Evolutionary conservation across 2,329 filamentous ascomycete genomes (phyloP), one percentile per base, ranked within the genome.

Genomic region (Nemania sp.): DNA sequence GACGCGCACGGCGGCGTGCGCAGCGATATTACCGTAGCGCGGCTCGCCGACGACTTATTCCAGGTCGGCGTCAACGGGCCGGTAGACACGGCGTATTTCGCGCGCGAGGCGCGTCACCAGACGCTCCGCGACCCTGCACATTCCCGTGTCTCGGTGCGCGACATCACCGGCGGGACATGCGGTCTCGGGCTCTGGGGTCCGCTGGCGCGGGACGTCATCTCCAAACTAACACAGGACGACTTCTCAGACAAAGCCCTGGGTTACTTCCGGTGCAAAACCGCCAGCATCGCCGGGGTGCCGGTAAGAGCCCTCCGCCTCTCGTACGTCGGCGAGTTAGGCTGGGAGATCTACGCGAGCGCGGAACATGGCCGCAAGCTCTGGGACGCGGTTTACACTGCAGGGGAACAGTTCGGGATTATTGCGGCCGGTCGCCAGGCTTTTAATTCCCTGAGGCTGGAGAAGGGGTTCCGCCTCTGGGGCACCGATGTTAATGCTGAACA

Each of bases 331-430:
- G 55, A 60, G 28, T 34, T 30, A 4, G 57, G 57, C 8, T 58
- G 57, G 57, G 57, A 60, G 42, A 51, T 58, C 14, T 54, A 60
- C 52, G 49, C 57, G 17, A 60, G 54, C 41, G 57, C 57, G 17
- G 57, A 60, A 5, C 50, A 58, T 30, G 57, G 54, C 1, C 48
- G 52, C 3, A 54, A 54, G 3, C 36, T 60, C 6, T 60, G 54
- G 54, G 54, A 60, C 23, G 57, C 52, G 11, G 33, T 60, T 24
- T 60, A 55, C 54, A 49, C 46, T 17, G 54, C 54, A 17, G 57
- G 54, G 2, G 51, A 55, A 19, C 31, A 48, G 15, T 42, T 58
- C 24, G 57, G 54, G 45, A 57, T 60, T 49, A 42, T 60, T 28
- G 54, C 57, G 12, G 54, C 40, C 24, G 54, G 57, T 2, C 57